phyloP scores from a whole-genome alignment of 257 asterid genomes.

The Plantago elongata region DNA sequence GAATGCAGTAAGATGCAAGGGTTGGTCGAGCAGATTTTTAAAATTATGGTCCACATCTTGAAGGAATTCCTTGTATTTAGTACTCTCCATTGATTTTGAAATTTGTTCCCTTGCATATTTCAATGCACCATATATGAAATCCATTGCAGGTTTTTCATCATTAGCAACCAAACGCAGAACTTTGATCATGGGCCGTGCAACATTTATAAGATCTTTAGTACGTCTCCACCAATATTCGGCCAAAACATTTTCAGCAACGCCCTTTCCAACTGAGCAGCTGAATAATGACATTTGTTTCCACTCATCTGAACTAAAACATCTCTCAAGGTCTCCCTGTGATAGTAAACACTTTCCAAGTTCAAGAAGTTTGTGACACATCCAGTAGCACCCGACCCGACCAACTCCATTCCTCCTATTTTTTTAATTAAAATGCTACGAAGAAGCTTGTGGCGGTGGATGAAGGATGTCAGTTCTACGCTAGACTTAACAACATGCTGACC shows the following conservation, averaged over 20 bases:
- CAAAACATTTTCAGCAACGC: background rate
- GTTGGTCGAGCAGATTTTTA: background rate
- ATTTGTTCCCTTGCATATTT: background rate
- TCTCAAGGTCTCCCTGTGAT: background rate
- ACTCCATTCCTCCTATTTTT: background rate
- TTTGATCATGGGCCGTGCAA: background rate
- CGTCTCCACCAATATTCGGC: background rate
- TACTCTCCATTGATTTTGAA: background rate
- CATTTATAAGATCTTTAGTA: background rate
- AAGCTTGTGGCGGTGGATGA: background rate
- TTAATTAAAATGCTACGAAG: background rate
- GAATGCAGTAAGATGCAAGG: background rate
- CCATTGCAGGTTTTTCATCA: constrained; percentile 1
- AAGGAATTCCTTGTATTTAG: background rate
- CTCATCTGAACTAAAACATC: background rate
- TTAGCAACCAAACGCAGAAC: background rate
- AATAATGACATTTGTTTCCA: background rate
- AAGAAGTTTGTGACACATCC: background rate
- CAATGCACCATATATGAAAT: background rate
- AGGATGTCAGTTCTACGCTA: background rate
- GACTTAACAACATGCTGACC: background rate
- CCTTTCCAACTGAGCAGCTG: background rate
- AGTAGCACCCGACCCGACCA: background rate
- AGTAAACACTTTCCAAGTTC: background rate
- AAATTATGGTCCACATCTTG: background rate